Base-by-base conservation (phyloP, 345 rosid genomes). In the Aquilaria malaccensis region DNA sequence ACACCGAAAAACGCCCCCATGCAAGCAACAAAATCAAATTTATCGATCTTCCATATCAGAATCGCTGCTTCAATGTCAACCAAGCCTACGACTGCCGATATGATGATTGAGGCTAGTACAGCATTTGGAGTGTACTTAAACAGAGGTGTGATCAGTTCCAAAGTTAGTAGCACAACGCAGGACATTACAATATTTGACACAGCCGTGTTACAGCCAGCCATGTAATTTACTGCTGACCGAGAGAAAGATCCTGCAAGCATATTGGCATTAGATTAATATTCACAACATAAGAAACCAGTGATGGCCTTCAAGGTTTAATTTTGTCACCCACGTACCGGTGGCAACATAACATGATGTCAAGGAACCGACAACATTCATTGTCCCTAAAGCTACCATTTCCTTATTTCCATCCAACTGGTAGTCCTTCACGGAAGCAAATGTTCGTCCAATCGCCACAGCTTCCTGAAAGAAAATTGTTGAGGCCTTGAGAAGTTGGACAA, bases 381-480 rank as follows among this genome's bases (percentile, higher is more conserved):
- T 60, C 72, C 98, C 97, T 52, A 93, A 66, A 46, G 98, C 95
- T 33, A 93, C 83, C 98, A 89, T 93, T 76, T 89, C 97, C 70
- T 87, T 93, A 81, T 89, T 93, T 64, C 98, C 97, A 56, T 93
- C 98, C 11, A 93, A 65, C 53, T 89, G 91, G 75, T 93, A 89
- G 70, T 89, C 96, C 67, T 93, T 89, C 97, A 81, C 85, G 63
- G 84, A 56, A 53, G 98, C 97, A 70, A 92, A 92, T 37, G 97
- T 89, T 80, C 98, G 83, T 66, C 97, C 98, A 30, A 92, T 92
- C 9, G 97, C 97, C 63, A 76, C 72, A 46, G 98, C 98, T 82
- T 92, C 98, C 98, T 88, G 71, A 55, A 33, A 65, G 60, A 33
- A 30, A 22, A n/a, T 10, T 51, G 41, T 11, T 13, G n/a, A 37